Conservation (phyloP, 768 basidiomycete species). For the Mycena maculata region DNA sequence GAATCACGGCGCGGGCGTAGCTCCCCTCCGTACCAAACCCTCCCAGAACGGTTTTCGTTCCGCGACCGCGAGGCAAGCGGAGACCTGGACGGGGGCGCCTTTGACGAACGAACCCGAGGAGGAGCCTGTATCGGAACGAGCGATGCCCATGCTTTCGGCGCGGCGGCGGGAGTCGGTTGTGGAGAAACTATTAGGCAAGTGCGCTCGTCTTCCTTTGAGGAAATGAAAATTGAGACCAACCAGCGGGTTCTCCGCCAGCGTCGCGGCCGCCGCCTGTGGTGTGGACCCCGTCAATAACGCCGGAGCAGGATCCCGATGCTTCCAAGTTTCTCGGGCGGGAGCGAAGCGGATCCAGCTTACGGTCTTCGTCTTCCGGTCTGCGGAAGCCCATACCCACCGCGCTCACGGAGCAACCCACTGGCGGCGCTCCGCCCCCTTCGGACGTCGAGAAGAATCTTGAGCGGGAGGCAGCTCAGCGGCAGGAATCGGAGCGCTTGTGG, state of each 20-base stretch:
- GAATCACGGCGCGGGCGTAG: neutral
- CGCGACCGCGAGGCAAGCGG: neutral
- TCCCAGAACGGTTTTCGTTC: neutral
- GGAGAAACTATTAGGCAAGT: constrained; percentile 21
- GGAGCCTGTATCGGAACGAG: neutral
- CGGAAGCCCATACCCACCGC: constrained; percentile 17
- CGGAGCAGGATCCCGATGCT: neutral
- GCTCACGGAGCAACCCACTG: neutral
- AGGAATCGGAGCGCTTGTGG: constrained; percentile 15
- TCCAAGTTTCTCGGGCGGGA: neutral
- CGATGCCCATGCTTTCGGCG: neutral
- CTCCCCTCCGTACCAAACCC: neutral
- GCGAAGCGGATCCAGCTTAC: constrained; percentile 5
- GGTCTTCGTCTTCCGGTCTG: neutral
- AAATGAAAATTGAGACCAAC: neutral
- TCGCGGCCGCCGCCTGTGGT: constrained; percentile 12
- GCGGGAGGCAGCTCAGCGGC: constrained; percentile 11
- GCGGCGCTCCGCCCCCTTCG: neutral
- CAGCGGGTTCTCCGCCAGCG: constrained; percentile 21
- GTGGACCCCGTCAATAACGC: constrained; percentile 17
- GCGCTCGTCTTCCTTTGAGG: neutral
- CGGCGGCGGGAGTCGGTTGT: neutral
- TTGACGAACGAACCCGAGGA: constrained; percentile 21
- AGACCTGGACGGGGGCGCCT: neutral
- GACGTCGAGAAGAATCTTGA: constrained; percentile 5